Percentiles rank a stretch among this genome's conserved stretches.
phyloP scores from a whole-genome alignment of 345 rosid species.

The Euphorbia lathyris region DNA sequence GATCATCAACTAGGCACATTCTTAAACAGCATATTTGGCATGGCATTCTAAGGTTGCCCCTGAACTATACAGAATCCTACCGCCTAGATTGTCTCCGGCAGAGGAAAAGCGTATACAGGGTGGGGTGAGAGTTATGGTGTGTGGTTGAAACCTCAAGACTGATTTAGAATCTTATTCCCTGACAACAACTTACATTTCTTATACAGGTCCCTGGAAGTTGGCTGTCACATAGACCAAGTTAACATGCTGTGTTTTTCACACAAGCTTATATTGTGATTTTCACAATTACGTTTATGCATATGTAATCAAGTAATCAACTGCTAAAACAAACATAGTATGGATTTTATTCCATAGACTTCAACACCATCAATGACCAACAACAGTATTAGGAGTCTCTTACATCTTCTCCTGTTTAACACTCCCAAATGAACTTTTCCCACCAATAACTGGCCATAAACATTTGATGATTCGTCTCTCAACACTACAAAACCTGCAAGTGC shows the following conservation, averaged over 20 bases:
- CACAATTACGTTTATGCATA: not conserved
- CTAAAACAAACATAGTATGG: not conserved
- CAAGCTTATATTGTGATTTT: not conserved
- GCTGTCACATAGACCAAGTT: not conserved
- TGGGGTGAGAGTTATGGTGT: not conserved
- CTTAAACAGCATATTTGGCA: too few relatives aligned
- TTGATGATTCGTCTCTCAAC: conserved; percentile 1
- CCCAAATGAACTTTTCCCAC: not conserved
- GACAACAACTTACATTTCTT: not conserved
- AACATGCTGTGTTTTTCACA: not conserved
- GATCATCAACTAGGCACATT: too few relatives aligned
- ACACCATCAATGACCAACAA: not conserved
- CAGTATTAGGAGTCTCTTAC: conserved; percentile 14
- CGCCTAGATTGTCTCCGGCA: not conserved
- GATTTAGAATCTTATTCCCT: not conserved
- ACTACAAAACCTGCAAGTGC: conserved; percentile 6
- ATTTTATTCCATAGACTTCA: conserved; percentile 17
- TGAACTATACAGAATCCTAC: too few relatives aligned
- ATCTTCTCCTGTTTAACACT: conserved; percentile 7
- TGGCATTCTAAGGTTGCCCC: too few relatives aligned
- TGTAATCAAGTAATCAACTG: not conserved
- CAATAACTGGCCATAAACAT: not conserved
- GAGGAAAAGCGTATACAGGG: not conserved
- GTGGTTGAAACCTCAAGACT: not conserved
- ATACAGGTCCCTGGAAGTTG: not conserved